Conservation (phyloP, 768 basidiomycete species). For the Lepiota brunneoincarnata region DNA sequence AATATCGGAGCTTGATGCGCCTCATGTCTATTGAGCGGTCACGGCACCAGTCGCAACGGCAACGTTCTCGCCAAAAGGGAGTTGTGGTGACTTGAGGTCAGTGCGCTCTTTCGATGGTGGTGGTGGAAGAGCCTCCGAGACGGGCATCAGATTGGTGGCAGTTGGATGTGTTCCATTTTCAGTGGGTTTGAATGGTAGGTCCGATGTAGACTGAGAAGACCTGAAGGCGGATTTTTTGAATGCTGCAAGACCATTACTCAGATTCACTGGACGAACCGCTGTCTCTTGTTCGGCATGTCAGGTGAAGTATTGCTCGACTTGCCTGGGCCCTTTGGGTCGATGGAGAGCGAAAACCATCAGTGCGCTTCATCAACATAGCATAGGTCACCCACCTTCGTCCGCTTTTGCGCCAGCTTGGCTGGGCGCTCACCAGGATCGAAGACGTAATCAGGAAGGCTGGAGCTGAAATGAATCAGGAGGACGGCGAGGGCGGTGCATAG, state of each 20-base stretch:
- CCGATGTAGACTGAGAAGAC: constrained; percentile 41
- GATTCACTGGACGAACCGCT: constrained; percentile 59
- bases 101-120: constrained; percentile 41
- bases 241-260: constrained; percentile 22
- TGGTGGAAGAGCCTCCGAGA: constrained; percentile 33
- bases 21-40: constrained; percentile 33
- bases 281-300: constrained; percentile 78
- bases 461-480: constrained; percentile 35
- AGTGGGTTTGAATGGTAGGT: constrained; percentile 36
- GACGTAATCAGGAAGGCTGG: constrained; percentile 76
- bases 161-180: constrained; percentile 35
- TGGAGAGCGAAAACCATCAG: not conserved
- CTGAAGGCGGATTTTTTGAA: constrained; percentile 30
- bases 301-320: constrained; percentile 63
- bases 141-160: constrained; percentile 25
- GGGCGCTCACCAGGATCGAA: constrained; percentile 82
- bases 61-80: constrained; percentile 61
- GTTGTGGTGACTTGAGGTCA: constrained; percentile 56
- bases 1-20: constrained; percentile 11
- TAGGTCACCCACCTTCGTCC: constrained; percentile 54
- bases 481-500: not conserved
- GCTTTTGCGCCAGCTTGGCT: constrained; percentile 66
- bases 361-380: not conserved
- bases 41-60: constrained; percentile 46
- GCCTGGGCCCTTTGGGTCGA: constrained; percentile 48